Evolutionary conservation across 345 rosid species (phyloP).

Genomic region (Melaleuca quinquenervia): DNA sequence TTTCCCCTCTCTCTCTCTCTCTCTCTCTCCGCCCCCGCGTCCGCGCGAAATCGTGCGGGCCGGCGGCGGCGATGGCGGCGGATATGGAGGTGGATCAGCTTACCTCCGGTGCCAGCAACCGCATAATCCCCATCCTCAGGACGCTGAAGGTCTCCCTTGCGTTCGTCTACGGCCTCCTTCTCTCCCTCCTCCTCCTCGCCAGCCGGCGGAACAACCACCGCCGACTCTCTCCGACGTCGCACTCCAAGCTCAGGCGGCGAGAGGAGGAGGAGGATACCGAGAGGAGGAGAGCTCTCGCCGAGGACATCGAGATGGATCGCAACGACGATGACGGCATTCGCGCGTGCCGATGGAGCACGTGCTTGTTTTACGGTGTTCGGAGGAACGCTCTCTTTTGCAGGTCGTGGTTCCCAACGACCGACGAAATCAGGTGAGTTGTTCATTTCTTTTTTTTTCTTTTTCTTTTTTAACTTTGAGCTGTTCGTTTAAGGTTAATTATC

Average conservation of each 20-base stretch:
- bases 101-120: slow-evolving; percentile 98
- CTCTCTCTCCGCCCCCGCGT: not conserved
- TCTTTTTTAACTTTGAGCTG: not conserved
- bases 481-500: not conserved
- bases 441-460: not conserved
- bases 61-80: slow-evolving; percentile 10
- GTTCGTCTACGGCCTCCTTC: slow-evolving; percentile 39
- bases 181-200: slow-evolving; percentile 53
- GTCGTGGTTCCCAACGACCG: slow-evolving; percentile 74
- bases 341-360: slow-evolving; percentile 39
- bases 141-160: slow-evolving; percentile 32
- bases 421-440: slow-evolving; percentile 40
- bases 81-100: slow-evolving; percentile 70
- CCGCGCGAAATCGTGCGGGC: not conserved
- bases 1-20: not conserved
- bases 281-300: slow-evolving; percentile 73
- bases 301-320: slow-evolving; percentile 42
- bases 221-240: slow-evolving; percentile 12
- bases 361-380: slow-evolving; percentile 48
- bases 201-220: slow-evolving; percentile 29
- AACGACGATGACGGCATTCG: slow-evolving; percentile 20
- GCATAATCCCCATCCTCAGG: slow-evolving; percentile 65
- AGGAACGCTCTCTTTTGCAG: slow-evolving; percentile 74
- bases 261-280: slow-evolving; percentile 95
- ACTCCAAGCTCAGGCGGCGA: slow-evolving; percentile 24